Evolutionary conservation across 306 rosid genomes (phyloP), one percentile per base, ranked within the genome.

Genomic region (Trifolium pratense): DNA sequence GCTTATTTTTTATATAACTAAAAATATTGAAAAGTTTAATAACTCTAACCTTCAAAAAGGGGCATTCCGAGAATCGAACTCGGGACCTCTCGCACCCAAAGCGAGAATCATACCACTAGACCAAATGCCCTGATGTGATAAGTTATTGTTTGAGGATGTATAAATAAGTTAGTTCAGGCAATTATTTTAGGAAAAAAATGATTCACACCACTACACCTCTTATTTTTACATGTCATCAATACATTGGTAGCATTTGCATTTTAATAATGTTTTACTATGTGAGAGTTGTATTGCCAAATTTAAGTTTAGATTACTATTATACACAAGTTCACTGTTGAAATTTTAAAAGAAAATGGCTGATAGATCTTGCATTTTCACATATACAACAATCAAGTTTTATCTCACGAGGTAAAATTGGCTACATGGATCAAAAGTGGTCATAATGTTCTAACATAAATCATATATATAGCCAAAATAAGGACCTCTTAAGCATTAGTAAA

Each of bases 61-160:
- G 32, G 61, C 61, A 55, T 55, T 56, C 62, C 16, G 62, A 56
- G 62, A 56, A 56, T 56, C 34, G 16, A 56, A 56, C 62, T 56
- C 62, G 9, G 62, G 34, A 56, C 34, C 62, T 56, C 61, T 56
- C 9, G 16, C 62, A 56, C 62, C 64, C 89, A 25, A 83, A 88
- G 89, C 76, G 80, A 76, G 80, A 85, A 87, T 84, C 87, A 79
- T 82, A 82, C 84, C 85, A 77, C 82, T 83, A 84, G 84, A 84
- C 87, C 86, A 78, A 78, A 64, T 70, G 67, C 60, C 77, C 64
- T 45, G 16, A 1, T 37, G 8, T 69, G 73, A 2, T 6, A 37
- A 32, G 0, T 34, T 13, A 0, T 12, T 34, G 45, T 34, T 56
- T 25, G 7, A 25, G 10, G 13, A 43, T 13, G 3, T 42, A 5